Conservation (phyloP, 345 rosid genomes). For the Rhizophora mangle region DNA sequence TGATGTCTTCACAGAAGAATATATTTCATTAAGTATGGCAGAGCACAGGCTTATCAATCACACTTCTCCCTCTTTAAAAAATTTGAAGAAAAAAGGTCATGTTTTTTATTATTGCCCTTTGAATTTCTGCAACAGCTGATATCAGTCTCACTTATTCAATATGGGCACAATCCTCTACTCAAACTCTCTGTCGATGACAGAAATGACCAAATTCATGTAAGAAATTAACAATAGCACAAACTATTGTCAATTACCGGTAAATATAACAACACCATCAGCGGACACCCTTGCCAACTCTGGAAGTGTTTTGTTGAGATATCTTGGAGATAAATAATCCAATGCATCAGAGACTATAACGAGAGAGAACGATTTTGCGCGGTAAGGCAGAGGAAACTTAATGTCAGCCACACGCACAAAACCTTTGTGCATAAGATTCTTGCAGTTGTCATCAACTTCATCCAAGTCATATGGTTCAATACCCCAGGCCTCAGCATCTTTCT, state of each 20-base stretch:
- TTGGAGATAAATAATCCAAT: constrained; percentile 87
- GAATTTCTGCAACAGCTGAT: background rate
- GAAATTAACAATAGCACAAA: background rate
- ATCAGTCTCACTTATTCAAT: background rate
- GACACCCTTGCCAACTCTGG: constrained; percentile 92
- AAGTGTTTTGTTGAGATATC: constrained; percentile 86
- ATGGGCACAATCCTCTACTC: no score
- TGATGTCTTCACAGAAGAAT: no score
- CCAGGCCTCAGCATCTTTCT: constrained; percentile 94
- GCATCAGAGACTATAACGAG: constrained; percentile 91
- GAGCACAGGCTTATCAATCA: background rate
- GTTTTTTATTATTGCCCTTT: no score
- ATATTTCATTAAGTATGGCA: background rate
- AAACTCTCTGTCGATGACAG: no score
- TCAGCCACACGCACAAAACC: constrained; percentile 94
- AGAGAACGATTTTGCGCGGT: constrained; percentile 87
- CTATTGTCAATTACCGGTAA: constrained; percentile 54
- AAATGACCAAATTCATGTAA: no score
- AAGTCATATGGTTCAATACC: constrained; percentile 97
- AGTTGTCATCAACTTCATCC: constrained; percentile 80
- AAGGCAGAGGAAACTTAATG: constrained; percentile 86
- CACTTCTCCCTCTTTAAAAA: background rate
- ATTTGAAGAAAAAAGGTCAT: background rate
- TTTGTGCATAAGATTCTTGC: constrained; percentile 76
- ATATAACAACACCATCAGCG: constrained; percentile 64